Conservation (phyloP, 352 stramenopile genomes). For the Elongisporangium anandrum region DNA sequence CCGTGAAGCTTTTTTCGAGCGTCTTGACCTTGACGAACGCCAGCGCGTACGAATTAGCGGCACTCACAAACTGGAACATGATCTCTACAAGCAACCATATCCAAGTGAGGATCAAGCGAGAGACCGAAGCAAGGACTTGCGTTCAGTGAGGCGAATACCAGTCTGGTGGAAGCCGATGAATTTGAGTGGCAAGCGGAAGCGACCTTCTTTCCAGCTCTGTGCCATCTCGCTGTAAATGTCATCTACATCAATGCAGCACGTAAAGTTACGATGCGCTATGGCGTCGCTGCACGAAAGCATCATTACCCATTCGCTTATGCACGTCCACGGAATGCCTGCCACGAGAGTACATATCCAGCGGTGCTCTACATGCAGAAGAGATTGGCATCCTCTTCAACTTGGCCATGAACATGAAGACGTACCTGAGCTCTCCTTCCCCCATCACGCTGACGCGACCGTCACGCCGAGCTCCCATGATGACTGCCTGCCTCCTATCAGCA, state of each 20-base stretch:
- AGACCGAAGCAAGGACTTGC: neutral
- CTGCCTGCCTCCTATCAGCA: too few species aligned
- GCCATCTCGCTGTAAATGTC: conserved; percentile 76
- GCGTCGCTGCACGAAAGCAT: neutral
- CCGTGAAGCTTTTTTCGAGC: conserved; percentile 36
- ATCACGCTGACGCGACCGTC: neutral
- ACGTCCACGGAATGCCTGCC: conserved; percentile 26
- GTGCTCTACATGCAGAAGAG: neutral
- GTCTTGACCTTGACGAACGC: conserved; percentile 53
- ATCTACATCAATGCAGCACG: conserved; percentile 12
- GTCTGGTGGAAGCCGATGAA: conserved; percentile 68
- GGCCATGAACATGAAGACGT: neutral
- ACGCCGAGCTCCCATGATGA: neutral
- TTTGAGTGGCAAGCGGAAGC: conserved; percentile 55
- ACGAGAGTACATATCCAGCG: neutral
- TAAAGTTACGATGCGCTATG: neutral
- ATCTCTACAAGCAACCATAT: conserved; percentile 26
- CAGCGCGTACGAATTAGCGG: conserved; percentile 60
- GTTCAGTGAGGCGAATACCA: conserved; percentile 2
- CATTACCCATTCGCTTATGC: conserved; percentile 38
- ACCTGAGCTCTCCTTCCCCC: neutral
- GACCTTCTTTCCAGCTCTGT: conserved; percentile 32
- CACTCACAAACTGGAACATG: conserved; percentile 67
- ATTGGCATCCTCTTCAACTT: too few species aligned
- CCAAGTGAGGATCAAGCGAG: neutral